Evolutionary conservation across 805 yeast species (phyloP).

Genomic region (Pichia heedii): DNA sequence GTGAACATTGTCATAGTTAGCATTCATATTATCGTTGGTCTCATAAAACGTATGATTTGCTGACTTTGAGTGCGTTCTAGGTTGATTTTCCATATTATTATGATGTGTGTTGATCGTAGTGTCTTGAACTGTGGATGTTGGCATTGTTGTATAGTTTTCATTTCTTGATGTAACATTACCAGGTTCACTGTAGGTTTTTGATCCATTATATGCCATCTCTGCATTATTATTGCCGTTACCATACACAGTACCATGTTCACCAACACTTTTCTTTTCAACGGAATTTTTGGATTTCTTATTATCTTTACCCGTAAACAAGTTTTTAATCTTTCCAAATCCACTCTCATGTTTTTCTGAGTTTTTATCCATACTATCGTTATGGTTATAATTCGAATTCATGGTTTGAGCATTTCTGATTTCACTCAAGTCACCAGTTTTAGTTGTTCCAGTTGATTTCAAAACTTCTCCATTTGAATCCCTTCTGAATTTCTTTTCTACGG

Average conservation of each 20-base stretch:
- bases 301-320: neutral
- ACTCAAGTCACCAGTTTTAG: no score
- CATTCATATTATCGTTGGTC: no score
- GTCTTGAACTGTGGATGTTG: no score
- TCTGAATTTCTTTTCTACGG: neutral
- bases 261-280: neutral
- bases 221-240: neutral
- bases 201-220: neutral
- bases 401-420: no score
- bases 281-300: neutral
- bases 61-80: no score
- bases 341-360: neutral
- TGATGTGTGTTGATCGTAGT: no score
- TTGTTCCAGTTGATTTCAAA: no score
- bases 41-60: no score
- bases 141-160: no score
- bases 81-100: no score
- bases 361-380: neutral
- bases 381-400: neutral
- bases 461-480: neutral
- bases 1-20: neutral
- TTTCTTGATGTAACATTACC: neutral
- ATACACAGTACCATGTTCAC: neutral
- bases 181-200: neutral
- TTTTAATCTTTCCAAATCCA: neutral